A percentile compares a stretch with the other conserved stretches of the same genome.
These are phyloP conservation scores for Paraglomus occultum DNA, from an alignment of 192 early-diverging fungal genomes.

Conservation along the genomic window DNA sequence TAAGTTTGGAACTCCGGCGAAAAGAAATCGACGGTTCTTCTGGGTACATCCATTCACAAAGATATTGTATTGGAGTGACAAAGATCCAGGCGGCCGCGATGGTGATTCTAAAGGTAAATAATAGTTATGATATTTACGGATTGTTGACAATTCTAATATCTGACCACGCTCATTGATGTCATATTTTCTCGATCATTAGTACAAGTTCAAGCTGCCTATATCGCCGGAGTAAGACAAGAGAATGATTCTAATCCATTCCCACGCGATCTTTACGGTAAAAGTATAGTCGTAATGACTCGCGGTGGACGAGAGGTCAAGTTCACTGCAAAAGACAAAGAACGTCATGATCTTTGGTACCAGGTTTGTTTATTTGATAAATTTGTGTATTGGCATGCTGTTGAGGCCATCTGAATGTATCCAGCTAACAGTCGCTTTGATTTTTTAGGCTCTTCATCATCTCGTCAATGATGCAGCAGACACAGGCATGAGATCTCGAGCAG, in stretches of 20 bases:
- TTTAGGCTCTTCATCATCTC: constrained; percentile 22
- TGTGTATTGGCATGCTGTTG: background rate
- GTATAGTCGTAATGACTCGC: constrained; percentile 65
- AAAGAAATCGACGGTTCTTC: constrained; percentile 68
- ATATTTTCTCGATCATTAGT: constrained; percentile 8
- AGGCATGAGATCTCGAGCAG: constrained; percentile 18
- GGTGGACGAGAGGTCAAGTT: constrained; percentile 67
- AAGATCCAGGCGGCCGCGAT: constrained; percentile 55
- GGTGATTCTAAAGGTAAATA: constrained; percentile 44
- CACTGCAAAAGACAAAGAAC: constrained; percentile 60
- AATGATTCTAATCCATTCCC: constrained; percentile 43
- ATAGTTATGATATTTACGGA: constrained; percentile 37
- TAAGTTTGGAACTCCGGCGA: constrained; percentile 54
- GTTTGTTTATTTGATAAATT: constrained; percentile 33
- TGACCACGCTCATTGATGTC: background rate
- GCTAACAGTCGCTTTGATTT: background rate
- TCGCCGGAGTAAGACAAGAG: constrained; percentile 57
- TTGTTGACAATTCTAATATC: background rate
- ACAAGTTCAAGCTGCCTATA: constrained; percentile 52
- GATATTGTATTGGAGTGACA: constrained; percentile 71
- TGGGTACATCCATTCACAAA: constrained; percentile 83
- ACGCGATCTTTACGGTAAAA: constrained; percentile 49
- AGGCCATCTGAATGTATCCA: background rate
- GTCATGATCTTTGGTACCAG: constrained; percentile 73
- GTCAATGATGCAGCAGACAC: background rate